Conservation (phyloP, 768 basidiomycete species). For the Phylloporus arenicola region DNA sequence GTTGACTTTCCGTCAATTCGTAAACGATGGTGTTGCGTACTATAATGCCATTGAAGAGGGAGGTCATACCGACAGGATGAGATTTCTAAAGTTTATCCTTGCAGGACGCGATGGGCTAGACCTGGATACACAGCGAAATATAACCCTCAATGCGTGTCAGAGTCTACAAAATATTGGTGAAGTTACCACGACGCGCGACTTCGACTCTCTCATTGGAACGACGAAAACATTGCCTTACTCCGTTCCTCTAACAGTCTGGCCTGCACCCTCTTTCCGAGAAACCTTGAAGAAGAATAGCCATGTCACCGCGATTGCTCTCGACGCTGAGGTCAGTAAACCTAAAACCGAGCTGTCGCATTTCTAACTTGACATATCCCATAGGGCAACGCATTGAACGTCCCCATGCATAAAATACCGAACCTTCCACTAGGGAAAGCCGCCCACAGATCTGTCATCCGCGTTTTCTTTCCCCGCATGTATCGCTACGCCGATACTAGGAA, state of each 20-base stretch:
- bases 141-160: not conserved
- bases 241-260: not conserved
- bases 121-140: not conserved
- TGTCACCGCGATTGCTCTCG: not conserved
- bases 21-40: not conserved
- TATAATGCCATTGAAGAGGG: not conserved
- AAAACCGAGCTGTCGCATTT: too few relatives aligned
- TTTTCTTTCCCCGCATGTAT: constrained; percentile 6
- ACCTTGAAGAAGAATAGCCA: not conserved
- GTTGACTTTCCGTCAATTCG: not conserved
- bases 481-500: not conserved
- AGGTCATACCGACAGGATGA: not conserved
- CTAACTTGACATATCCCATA: not conserved
- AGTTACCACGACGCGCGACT: not conserved
- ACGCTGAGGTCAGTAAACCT: not conserved
- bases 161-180: not conserved
- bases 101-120: not conserved
- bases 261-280: not conserved
- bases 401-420: constrained; percentile 5
- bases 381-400: not conserved
- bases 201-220: not conserved
- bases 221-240: not conserved
- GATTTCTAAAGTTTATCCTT: not conserved
- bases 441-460: not conserved
- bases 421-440: constrained; percentile 2